Conservation (phyloP, 345 rosid genomes). For the Murraya paniculata region DNA sequence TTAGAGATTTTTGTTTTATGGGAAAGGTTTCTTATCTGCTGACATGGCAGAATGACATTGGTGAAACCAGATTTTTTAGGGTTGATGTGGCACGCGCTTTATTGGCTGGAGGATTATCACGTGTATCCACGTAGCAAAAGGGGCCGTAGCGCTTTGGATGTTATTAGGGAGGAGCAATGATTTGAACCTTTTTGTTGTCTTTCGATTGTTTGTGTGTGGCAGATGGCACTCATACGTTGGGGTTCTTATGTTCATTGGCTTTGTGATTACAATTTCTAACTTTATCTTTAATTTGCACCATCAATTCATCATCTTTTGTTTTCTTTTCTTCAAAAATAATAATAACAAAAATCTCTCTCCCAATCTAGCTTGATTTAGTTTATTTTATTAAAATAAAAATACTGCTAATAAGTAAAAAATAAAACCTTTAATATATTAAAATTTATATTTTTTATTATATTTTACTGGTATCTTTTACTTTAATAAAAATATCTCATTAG, state of each 20-base stretch:
- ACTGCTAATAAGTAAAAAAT: no score
- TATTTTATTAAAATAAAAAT: no score
- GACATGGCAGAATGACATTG: slow-evolving; percentile 38
- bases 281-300: neutral
- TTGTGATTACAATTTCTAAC: slow-evolving; percentile 25
- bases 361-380: neutral
- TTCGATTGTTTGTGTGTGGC: slow-evolving; percentile 55
- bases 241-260: slow-evolving; percentile 49
- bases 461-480: no score
- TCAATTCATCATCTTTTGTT: neutral
- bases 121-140: slow-evolving; percentile 30
- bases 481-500: no score
- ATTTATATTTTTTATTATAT: no score
- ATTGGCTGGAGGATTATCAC: slow-evolving; percentile 40
- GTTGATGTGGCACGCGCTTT: slow-evolving; percentile 40
- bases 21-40: slow-evolving; percentile 42
- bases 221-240: slow-evolving; percentile 53
- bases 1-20: neutral
- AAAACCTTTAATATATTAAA: no score
- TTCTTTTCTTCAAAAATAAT: neutral
- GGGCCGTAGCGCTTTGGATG: slow-evolving; percentile 31
- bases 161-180: slow-evolving; percentile 26
- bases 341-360: neutral
- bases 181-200: slow-evolving; percentile 58
- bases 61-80: slow-evolving; percentile 35